Base-by-base conservation (phyloP, 257 asterid species). In the Orobanche coerulescens region DNA sequence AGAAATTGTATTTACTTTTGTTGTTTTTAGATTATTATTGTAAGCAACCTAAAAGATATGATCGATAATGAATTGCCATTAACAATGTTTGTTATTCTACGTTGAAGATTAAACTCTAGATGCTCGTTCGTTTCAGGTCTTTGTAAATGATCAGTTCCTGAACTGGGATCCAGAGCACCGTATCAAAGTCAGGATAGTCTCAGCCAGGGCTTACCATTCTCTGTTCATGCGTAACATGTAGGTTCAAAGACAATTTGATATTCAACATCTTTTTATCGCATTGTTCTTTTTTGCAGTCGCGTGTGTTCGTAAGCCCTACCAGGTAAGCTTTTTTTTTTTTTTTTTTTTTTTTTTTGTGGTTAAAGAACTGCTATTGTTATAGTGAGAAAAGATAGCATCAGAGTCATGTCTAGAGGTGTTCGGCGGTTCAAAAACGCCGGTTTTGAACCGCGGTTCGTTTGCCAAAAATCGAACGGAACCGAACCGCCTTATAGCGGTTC, bases 121-220 rank as follows among this genome's bases (percentile, higher is more conserved):
- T 71, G 20, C 30, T 28, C 6, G 50, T 50, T 43, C 30, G 57
- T 66, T 66, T 68, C 92, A 91, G 97, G 91, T 91, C 44, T 91
- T 72, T 46, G 90, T 91, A 57, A 91, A 91, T 44, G 97, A 91
- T 69, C 97, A 91, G 70, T 91, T 87, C 79, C 87, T 91, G 24
- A 91, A 87, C 71, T 91, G 97, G 97, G 97, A 91, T 65, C 96
- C 95, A 13, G 74, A 87, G 72, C 73, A 85, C 71, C 94, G 94
- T 19, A 83, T 91, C 90, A 91, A 85, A 91, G 97, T 91, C 64
- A 79, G 97, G 76, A 91, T 91, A 44, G 95, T 91, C 57, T 87
- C 97, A 31, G 97, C 96, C 65, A 85, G 97, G 74, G 97, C 97
- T 49, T 91, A 91, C 69, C 97, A 91, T 74, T 78, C 91, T 37